Evolutionary conservation across 2,329 filamentous ascomycete genomes (phyloP), one percentile per base, ranked within the genome.

Genomic region (Atkinsonella hypoxylon): DNA sequence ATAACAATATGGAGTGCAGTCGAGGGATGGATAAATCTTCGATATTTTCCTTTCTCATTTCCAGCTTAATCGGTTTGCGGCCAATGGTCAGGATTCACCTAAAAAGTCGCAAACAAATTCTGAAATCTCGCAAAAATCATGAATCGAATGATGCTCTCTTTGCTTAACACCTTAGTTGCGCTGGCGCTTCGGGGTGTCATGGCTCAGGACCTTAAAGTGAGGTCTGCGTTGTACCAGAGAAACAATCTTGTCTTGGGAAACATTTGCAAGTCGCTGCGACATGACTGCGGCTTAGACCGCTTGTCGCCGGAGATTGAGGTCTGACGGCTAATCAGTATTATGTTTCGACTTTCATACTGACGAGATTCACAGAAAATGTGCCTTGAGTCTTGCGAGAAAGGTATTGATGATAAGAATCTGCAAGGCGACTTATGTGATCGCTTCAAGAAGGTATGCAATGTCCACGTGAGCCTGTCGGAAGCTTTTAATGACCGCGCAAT

Each of bases 281-380:
- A 40, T 26, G 49, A 49, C 17, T 54, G 52, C 40, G 42, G 31
- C 36, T 5, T 54, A 15, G 32, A 49, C 12, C 31, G 39, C 34
- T 31, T 54, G 11, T 34, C 52, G 20, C 42, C 47, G 45, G 36
- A 36, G 15, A 40, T 51, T 18, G 52, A 54, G 38, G 52, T 54
- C 22, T 26, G 30, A 15, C 13, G 26, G 10, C 42, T 18, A 34
- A 4, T 4, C 13, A 20, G 8, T 18, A 18, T 9, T 31, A 30
- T 32, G 32, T 31, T 13, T 12, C 12, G 6, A 17, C n/a, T 17
- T 26, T 36, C 22, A 17, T 39, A 13, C 36, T 41, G n/a, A 49
- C 46, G n/a, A 6, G 4, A 10, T 13, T 18, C 3, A 8, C 26
- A 54, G 52, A 54, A 49, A 47, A 7, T 49, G 22, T 54, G 52